Base-by-base conservation (phyloP, 352 stramenopile species). In the Bremia lactucae region DNA sequence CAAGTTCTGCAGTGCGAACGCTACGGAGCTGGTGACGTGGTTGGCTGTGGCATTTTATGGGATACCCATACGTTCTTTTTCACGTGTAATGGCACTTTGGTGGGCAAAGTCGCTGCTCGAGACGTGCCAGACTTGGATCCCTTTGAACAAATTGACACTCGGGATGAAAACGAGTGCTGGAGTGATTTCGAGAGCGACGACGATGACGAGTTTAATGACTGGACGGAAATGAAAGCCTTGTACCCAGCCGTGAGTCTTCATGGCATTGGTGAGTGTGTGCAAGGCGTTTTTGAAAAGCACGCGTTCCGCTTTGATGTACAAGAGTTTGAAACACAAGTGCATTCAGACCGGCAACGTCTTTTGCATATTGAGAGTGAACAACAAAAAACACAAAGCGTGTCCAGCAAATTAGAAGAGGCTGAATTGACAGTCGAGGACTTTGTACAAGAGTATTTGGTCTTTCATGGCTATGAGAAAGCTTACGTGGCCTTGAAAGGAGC, bases 21-120 rank as follows among this genome's bases (percentile, higher is more conserved):
- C 10, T 85, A 75, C 41, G 72, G 59, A 20, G 43, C 55, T 4
- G 67, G 65, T 4, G 72, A 85, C 31, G 66, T 79, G 3, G 68
- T 85, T 7, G 72, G 72, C 5, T 79, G 67, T 38, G 72, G 72
- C 1, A 37, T 85, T 10, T 46, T 85, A 29, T 36, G 74, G 6
- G 72, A 83, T 38, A 68, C 65, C 1, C 65, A 71, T 25, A 85
- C 67, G 21, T 82, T 85, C 42, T 85, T 85, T 48, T 85, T 81
- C 42, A 85, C 72, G 40, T 53, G 76, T 14, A 85, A 85, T 50
- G 69, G 69, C 5, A 51, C 56, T 16, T 41, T 84, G 1, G 52
- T 72, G 36, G 69, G 66, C 2, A 63, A 74, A 36, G 11, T 82
- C 7, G 39, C 63, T 8, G 66, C 66, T 38, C 54, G 43, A 31